Conservation (phyloP, 345 rosid genomes). For the Aethionema arabicum region DNA sequence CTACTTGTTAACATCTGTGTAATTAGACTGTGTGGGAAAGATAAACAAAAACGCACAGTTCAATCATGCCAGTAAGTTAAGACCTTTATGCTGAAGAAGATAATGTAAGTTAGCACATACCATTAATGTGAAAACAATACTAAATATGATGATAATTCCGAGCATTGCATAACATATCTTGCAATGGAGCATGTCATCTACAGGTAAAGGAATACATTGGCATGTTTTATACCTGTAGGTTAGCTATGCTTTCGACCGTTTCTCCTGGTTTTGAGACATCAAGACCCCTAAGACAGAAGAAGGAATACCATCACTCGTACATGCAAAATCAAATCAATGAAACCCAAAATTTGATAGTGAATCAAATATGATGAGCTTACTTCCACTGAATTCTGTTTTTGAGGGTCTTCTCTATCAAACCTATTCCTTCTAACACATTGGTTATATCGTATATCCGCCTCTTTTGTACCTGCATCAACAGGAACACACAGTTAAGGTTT, state of each 20-base stretch:
- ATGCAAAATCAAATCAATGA: slow-evolving; percentile 19
- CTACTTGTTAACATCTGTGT: slow-evolving; percentile 5
- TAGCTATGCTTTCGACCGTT: slow-evolving; percentile 61
- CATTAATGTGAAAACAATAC: slow-evolving; percentile 2
- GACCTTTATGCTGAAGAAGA: slow-evolving; percentile 12
- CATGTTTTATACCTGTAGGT: slow-evolving; percentile 67
- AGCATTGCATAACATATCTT: slow-evolving; percentile 20
- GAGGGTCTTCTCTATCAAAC: slow-evolving; percentile 93
- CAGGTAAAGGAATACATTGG: slow-evolving; percentile 16
- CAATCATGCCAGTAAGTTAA: slow-evolving; percentile 1
- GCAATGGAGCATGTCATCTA: slow-evolving; percentile 12
- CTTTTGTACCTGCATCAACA: slow-evolving; percentile 77
- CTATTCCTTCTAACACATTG: slow-evolving; percentile 98
- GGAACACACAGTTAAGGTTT: slow-evolving; percentile 26
- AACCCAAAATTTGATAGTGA: slow-evolving; percentile 15
- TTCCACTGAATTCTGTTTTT: slow-evolving; percentile 98
- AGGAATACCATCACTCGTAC: slow-evolving; percentile 24
- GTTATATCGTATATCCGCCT: slow-evolving; percentile 97
- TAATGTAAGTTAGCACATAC: slow-evolving; percentile 3
- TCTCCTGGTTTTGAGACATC: slow-evolving; percentile 89
- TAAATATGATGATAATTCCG: slow-evolving; percentile 7
- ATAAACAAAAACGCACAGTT: slow-evolving; percentile 7
- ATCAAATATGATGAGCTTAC: slow-evolving; percentile 43
- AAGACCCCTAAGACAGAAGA: slow-evolving; percentile 64
- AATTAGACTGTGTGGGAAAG: slow-evolving; percentile 8